Conservation (phyloP, 306 rosid genomes). For the Quercus aquifolioides region DNA sequence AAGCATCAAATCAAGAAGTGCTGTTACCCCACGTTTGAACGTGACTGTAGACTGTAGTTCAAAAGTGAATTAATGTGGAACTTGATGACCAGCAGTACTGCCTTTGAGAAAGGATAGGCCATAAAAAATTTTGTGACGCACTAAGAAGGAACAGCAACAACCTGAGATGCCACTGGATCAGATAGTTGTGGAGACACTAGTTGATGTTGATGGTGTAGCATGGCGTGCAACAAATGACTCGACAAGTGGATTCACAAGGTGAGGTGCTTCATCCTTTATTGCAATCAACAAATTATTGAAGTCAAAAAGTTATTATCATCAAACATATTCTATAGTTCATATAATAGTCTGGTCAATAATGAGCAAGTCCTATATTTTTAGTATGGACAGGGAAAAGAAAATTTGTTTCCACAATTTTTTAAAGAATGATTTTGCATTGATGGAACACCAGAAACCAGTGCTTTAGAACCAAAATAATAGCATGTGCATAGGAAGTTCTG, state of each 20-base stretch:
- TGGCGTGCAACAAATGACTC: constrained; percentile 93
- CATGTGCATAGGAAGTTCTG: neutral
- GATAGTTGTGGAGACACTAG: constrained; percentile 20
- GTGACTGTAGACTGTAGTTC: neutral
- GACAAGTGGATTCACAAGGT: constrained; percentile 84
- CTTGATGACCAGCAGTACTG: neutral
- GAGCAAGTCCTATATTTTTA: neutral
- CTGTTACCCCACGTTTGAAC: neutral
- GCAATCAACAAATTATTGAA: constrained; percentile 14
- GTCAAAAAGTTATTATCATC: constrained; percentile 6
- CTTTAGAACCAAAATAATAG: neutral
- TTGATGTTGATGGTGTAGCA: constrained; percentile 47
- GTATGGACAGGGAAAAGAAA: neutral
- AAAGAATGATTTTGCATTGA: neutral
- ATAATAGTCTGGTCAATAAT: neutral
- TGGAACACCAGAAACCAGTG: neutral
- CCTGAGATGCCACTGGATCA: constrained; percentile 25
- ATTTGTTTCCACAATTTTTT: neutral
- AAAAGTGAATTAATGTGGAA: constrained; percentile 4
- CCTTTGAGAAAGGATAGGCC: constrained; percentile 4
- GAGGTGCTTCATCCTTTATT: constrained; percentile 90
- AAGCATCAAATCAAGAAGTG: neutral
- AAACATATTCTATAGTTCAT: neutral
- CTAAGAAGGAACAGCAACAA: constrained; percentile 23
- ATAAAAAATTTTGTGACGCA: constrained; percentile 10